Percentiles rank a stretch among this genome's conserved stretches.
These are phyloP conservation scores for Fusarium kyushuense DNA, from an alignment of 2,329 filamentous ascomycete species.

Conservation along the genomic window DNA sequence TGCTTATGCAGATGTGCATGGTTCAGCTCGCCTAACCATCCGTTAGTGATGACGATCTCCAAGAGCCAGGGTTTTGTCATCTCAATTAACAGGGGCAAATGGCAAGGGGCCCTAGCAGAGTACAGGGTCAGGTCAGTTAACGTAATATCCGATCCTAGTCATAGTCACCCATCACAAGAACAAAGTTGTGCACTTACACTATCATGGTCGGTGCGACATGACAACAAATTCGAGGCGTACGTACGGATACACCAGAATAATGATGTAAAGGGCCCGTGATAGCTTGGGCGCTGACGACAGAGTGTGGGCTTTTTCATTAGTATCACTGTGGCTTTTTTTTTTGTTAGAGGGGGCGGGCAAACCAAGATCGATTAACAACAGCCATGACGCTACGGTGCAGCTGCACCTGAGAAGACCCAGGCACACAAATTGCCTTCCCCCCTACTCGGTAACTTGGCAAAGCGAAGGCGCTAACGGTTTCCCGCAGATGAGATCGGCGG, in stretches of 20 bases:
- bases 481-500: conserved; percentile 37
- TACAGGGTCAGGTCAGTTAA: conserved; percentile 9
- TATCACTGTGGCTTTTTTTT: conserved; percentile 4
- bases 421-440: conserved; percentile 10
- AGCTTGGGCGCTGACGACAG: conserved; percentile 5
- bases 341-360: conserved; percentile 4
- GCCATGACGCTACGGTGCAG: conserved; percentile 4
- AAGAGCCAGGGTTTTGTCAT: conserved; percentile 21
- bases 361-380: conserved; percentile 18
- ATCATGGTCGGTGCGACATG: conserved; percentile 7
- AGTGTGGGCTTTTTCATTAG: not conserved
- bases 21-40: conserved; percentile 20
- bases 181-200: conserved; percentile 6
- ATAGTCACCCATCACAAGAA: not conserved
- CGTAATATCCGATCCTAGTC: conserved; percentile 21
- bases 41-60: conserved; percentile 35
- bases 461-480: conserved; percentile 27
- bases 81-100: conserved; percentile 11
- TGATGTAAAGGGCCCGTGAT: conserved; percentile 1
- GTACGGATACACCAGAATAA: conserved; percentile 1
- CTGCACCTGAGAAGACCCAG: conserved; percentile 8
- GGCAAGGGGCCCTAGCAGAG: conserved; percentile 12
- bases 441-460: conserved; percentile 28
- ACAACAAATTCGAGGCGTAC: conserved; percentile 2
- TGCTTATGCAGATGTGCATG: conserved; percentile 13